A percentile compares a stretch with the other conserved stretches of the same genome.
phyloP scores from a whole-genome alignment of 495 filamentous ascomycete genomes.

The Aspergillus cristatus region DNA sequence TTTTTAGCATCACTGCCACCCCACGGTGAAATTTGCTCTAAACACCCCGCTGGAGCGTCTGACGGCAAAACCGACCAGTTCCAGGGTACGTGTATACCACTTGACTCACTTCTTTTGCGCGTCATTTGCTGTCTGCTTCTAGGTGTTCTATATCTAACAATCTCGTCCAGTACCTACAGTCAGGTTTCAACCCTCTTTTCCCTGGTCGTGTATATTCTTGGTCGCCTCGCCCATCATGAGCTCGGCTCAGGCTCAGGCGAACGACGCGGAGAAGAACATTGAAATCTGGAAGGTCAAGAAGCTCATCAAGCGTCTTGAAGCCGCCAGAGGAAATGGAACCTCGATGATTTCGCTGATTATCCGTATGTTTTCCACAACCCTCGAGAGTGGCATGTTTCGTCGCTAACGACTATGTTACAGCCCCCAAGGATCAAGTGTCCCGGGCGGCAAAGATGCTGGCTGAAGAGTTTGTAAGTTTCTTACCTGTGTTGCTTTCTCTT shows the following conservation, averaged over 20 bases:
- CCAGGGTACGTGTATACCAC: conserved; percentile 10
- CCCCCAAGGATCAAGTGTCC: conserved; percentile 96
- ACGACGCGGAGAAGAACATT: conserved; percentile 97
- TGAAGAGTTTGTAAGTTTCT: conserved; percentile 86
- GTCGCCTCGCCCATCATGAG: conserved; percentile 65
- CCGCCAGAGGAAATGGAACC: conserved; percentile 89
- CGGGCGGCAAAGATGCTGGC: conserved; percentile 98
- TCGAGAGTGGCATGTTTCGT: conserved; percentile 4
- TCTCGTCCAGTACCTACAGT: neutral
- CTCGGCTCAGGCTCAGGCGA: conserved; percentile 70
- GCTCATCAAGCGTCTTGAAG: conserved; percentile 89
- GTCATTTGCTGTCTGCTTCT: neutral
- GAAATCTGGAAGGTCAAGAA: conserved; percentile 90
- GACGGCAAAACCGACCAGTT: conserved; percentile 24
- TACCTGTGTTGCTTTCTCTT: neutral
- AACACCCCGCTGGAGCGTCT: conserved; percentile 18
- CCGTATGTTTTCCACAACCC: conserved; percentile 49
- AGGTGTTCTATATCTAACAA: conserved; percentile 9
- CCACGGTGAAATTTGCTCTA: conserved; percentile 37
- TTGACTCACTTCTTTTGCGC: neutral
- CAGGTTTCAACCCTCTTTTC: conserved; percentile 14
- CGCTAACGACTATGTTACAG: conserved; percentile 31
- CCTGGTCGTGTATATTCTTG: conserved; percentile 19
- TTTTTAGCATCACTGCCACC: conserved; percentile 17
- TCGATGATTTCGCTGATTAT: conserved; percentile 99